Conservation (phyloP, 116 monocot species). For the Trichopus zeylanicus region DNA sequence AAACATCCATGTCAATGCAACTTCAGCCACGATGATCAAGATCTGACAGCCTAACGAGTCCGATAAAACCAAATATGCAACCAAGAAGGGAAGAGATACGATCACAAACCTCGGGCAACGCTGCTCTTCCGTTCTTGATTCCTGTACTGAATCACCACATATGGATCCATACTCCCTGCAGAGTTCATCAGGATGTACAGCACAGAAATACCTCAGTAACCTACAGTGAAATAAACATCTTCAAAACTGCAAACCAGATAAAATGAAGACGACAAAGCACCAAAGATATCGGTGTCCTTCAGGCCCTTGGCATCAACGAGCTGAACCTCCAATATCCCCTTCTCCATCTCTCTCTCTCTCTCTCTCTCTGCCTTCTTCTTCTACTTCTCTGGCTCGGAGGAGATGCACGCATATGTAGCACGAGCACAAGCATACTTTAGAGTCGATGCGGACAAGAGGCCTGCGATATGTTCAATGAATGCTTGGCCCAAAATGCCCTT, state of each 20-base stretch:
- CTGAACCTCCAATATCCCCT: constrained; percentile 4
- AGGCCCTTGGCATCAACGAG: constrained; percentile 5
- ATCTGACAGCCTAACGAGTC: neutral
- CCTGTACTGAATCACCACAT: constrained; percentile 26
- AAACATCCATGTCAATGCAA: no score
- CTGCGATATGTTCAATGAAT: no score
- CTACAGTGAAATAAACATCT: no score
- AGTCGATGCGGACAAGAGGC: no score
- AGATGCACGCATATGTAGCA: no score
- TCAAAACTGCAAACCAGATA: no score
- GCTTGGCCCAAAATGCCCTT: no score
- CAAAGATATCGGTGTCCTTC: neutral
- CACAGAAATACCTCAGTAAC: no score
- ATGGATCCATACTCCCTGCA: constrained; percentile 24
- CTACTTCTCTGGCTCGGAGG: no score
- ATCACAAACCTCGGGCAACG: constrained; percentile 17
- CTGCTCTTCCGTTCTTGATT: constrained; percentile 23
- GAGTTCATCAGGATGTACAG: neutral
- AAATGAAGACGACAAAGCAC: no score
- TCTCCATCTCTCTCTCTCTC: neutral
- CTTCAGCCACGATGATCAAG: neutral
- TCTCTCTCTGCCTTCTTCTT: neutral
- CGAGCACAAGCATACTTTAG: no score
- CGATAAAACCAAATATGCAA: neutral
- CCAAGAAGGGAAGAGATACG: neutral